Evolutionary conservation across 225 moss, liverwort and hornwort species (phyloP).

Genomic region (Anthoceros angustus): DNA sequence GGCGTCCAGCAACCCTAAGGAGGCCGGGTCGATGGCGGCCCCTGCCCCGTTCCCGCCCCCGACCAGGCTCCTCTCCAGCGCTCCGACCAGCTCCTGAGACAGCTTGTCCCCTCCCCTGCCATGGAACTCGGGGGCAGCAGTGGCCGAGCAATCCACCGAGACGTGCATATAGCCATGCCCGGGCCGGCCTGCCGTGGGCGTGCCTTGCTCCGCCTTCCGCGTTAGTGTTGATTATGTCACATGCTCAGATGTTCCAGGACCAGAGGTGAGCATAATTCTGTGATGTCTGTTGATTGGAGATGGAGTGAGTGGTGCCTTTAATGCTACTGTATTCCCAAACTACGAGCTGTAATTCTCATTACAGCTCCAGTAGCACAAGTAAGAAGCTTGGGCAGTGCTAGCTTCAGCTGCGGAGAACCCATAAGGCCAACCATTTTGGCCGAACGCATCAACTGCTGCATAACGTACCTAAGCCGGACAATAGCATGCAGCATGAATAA

Average conservation of each 20-base stretch:
- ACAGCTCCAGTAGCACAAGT: too few relatives aligned
- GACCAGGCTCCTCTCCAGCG: conserved; percentile 72
- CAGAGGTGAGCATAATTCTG: conserved; percentile 21
- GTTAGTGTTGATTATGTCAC: conserved; percentile 41
- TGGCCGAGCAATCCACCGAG: conserved; percentile 77
- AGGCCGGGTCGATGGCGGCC: conserved; percentile 63
- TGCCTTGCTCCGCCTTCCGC: conserved; percentile 81
- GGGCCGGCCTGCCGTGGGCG: conserved; percentile 55
- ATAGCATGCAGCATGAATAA: too few relatives aligned
- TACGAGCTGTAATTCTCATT: background rate
- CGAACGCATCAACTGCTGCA: conserved; percentile 61
- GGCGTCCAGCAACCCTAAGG: conserved; percentile 54
- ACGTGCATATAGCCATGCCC: conserved; percentile 69
- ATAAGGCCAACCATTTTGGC: conserved; percentile 62
- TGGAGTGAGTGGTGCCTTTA: background rate
- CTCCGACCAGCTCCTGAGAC: conserved; percentile 72
- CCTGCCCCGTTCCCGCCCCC: conserved; percentile 88
- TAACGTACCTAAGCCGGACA: conserved; percentile 38
- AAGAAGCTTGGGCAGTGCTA: conserved; percentile 68
- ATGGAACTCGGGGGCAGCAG: conserved; percentile 81
- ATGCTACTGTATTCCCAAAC: background rate
- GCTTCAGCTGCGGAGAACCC: conserved; percentile 41
- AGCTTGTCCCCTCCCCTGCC: conserved; percentile 95
- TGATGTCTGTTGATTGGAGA: background rate
- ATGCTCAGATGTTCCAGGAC: conserved; percentile 38